Percentiles rank a stretch among this genome's conserved stretches.
Conservation (phyloP, 2,329 filamentous ascomycete genomes). For the Lachnellula subtilissima region DNA sequence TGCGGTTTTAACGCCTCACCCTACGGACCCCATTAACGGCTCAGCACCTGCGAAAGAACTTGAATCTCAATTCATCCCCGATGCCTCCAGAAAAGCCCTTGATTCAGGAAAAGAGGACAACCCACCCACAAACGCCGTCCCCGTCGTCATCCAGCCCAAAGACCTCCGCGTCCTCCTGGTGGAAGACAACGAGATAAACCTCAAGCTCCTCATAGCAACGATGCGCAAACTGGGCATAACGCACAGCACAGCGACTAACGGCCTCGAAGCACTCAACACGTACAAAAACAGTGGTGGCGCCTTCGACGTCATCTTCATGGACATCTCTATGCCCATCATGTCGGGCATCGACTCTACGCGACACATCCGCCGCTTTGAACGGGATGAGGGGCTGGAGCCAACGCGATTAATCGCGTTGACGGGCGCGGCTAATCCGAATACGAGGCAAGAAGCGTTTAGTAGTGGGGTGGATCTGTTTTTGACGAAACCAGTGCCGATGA, state of each 20-base stretch:
- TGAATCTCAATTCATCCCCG: not conserved
- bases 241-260: slow-evolving; percentile 39
- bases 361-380: slow-evolving; percentile 45
- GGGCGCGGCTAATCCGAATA: slow-evolving; percentile 45
- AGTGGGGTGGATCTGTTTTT: slow-evolving; percentile 51
- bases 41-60: not conserved
- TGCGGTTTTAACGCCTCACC: not conserved
- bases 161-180: slow-evolving; percentile 33
- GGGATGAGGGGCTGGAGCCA: slow-evolving; percentile 35
- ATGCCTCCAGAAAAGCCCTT: slow-evolving; percentile 8
- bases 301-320: slow-evolving; percentile 46
- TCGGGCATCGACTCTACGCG: slow-evolving; percentile 45
- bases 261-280: slow-evolving; percentile 42
- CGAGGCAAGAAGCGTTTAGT: slow-evolving; percentile 45
- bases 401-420: slow-evolving; percentile 49
- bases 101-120: not conserved
- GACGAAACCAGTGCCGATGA: slow-evolving; percentile 45
- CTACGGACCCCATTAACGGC: not conserved
- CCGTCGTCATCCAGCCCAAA: slow-evolving; percentile 2
- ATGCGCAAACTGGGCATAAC: slow-evolving; percentile 31
- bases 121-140: not conserved
- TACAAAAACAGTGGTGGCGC: slow-evolving; percentile 28
- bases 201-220: slow-evolving; percentile 31
- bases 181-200: slow-evolving; percentile 40
- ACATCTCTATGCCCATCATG: slow-evolving; percentile 54